Evolutionary conservation across 352 stramenopile species (phyloP), one percentile per base, ranked within the genome.

Genomic region (Globisporangium ultimum): DNA sequence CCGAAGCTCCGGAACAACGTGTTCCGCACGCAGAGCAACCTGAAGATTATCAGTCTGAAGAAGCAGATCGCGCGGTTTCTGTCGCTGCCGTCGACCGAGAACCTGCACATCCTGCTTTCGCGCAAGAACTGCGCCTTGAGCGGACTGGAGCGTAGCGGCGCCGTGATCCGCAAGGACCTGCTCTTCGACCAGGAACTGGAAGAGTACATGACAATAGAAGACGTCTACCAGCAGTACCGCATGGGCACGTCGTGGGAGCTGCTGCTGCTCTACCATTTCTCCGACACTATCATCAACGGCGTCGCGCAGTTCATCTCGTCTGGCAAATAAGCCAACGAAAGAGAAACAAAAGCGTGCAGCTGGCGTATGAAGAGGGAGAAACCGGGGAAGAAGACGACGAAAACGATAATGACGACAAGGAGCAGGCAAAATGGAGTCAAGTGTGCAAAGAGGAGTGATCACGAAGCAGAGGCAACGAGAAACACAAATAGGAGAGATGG

Each of bases 201-300:
- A 53, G 71, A 89, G 67, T 86, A 75, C 61, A 65, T 90, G 51
- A 80, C 66, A 43, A 69, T 93, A 55, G 72, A 77, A 57, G 83
- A 90, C 76, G 85, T 93, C 79, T 93, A 93, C 76, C 65, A 87
- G 60, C 83, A 93, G 69, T 93, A 91, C 62, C 75, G 69, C 50
- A 85, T 82, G 71, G 77, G 78, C 57, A 79, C 64, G 21, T 68
- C 68, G 32, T 91, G 83, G 83, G 73, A 93, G 53, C 65, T 93
- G 42, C 71, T 81, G 21, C 69, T 93, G 47, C 66, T 81, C 32
- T 91, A 93, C 48, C 83, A 93, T 58, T 93, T 93, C 60, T 90
- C 82, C 10, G 78, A 76, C 61, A 70, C 75, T 20, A 89, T 91
- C 58, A 59, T 88, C 48, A 89, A 89, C 53, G 75, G 77, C 8